Percentiles rank a stretch among this genome's conserved stretches.
Evolutionary conservation across 768 basidiomycete genomes (phyloP).

Genomic region (Lactarius hatsudake): DNA sequence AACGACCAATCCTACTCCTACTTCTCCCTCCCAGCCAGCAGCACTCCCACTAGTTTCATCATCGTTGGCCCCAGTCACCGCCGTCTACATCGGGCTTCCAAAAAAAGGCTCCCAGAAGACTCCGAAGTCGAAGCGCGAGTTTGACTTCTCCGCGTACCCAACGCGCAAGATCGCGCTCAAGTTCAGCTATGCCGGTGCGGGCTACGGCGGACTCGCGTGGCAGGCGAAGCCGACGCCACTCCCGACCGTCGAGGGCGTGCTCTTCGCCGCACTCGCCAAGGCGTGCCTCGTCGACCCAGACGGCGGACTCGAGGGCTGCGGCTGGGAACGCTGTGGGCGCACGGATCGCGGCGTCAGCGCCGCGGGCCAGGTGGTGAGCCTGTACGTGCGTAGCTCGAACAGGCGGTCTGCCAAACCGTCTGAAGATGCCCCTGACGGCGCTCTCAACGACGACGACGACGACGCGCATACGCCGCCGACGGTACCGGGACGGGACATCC

Average conservation of each 20-base stretch:
- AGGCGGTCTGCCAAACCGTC: constrained; percentile 22
- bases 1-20: constrained; percentile 29
- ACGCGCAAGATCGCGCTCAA: constrained; percentile 90
- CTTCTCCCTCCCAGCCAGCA: constrained; percentile 13
- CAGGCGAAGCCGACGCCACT: constrained; percentile 69
- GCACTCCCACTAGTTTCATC: neutral
- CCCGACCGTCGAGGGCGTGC: constrained; percentile 87
- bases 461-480: constrained; percentile 3
- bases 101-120: constrained; percentile 16
- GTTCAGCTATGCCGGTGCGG: constrained; percentile 90
- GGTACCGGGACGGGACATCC: constrained; percentile 48
- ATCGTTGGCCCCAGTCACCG: constrained; percentile 1
- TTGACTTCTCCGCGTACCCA: constrained; percentile 67
- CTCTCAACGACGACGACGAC: neutral
- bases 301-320: constrained; percentile 78
- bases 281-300: constrained; percentile 73
- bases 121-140: constrained; percentile 39
- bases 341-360: constrained; percentile 96
- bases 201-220: constrained; percentile 86
- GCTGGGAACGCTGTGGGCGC: constrained; percentile 87
- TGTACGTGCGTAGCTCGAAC: constrained; percentile 82
- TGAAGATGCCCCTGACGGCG: neutral
- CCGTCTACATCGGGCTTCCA: constrained; percentile 13
- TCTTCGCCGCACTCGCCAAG: constrained; percentile 77
- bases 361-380: constrained; percentile 87